These are phyloP conservation scores for Camellia sinensis DNA, from an alignment of 148 eudicot species.

Conservation along the genomic window DNA sequence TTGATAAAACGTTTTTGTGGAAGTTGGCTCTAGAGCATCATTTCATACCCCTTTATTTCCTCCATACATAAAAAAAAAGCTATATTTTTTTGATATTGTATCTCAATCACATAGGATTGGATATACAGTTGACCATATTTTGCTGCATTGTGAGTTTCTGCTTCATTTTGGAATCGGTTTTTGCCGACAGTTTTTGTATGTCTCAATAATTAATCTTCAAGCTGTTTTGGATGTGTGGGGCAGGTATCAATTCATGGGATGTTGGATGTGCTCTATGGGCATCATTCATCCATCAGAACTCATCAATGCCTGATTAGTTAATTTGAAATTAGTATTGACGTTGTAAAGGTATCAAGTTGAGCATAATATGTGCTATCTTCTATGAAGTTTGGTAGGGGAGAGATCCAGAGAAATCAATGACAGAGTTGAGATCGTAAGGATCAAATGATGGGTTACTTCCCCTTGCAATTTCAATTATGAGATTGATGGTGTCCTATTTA, in stretches of 20 bases:
- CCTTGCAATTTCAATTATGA: no score
- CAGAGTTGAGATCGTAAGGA: not conserved
- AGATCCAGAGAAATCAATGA: not conserved
- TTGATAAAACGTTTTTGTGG: not conserved
- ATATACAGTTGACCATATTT: no score
- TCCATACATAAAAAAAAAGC: not conserved
- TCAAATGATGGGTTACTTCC: no score
- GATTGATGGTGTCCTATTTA: no score
- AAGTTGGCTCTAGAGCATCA: not conserved
- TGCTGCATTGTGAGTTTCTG: not conserved
- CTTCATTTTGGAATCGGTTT: not conserved
- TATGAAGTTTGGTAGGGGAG: not conserved
- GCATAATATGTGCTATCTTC: not conserved
- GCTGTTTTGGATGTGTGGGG: not conserved
- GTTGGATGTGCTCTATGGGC: not conserved
- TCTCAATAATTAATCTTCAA: not conserved
- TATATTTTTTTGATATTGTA: no score
- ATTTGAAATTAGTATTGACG: not conserved
- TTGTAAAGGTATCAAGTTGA: not conserved
- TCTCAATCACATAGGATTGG: no score
- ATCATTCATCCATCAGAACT: no score
- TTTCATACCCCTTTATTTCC: not conserved
- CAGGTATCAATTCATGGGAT: not conserved
- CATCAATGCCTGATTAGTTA: not conserved
- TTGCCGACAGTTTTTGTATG: not conserved